Conservation (phyloP, 192 early-diverging fungal genomes). For the Coemansia pectinata region DNA sequence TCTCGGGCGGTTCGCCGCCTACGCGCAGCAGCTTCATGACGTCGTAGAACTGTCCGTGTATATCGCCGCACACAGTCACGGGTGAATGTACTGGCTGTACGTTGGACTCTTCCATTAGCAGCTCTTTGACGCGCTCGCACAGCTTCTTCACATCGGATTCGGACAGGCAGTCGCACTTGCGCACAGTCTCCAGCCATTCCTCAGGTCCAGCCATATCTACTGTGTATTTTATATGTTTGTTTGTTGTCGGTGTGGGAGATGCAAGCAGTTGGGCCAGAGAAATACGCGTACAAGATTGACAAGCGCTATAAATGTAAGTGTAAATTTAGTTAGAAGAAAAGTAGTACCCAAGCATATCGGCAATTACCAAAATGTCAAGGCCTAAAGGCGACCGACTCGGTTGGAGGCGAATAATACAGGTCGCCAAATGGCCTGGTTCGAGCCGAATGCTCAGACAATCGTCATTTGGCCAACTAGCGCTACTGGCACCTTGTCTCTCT, state of each 20-base stretch:
- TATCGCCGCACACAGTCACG: slow-evolving; percentile 97
- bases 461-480: too few species aligned
- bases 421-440: too few species aligned
- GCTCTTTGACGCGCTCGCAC: slow-evolving; percentile 97
- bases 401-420: too few species aligned
- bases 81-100: slow-evolving; percentile 95
- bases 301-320: neutral
- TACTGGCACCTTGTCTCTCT: neutral
- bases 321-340: too few species aligned
- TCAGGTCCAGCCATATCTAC: slow-evolving; percentile 69
- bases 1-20: slow-evolving; percentile 90
- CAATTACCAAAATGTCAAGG: too few species aligned
- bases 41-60: slow-evolving; percentile 99
- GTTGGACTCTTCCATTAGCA: slow-evolving; percentile 98
- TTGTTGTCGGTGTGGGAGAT: neutral
- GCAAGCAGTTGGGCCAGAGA: neutral
- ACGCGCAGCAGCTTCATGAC: slow-evolving; percentile 94
- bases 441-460: too few species aligned
- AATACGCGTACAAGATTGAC: neutral
- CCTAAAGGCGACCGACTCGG: too few species aligned
- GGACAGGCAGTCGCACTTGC: slow-evolving; percentile 89
- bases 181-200: slow-evolving; percentile 93
- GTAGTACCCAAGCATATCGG: too few species aligned
- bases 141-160: slow-evolving; percentile 97
- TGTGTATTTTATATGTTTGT: neutral